Evolutionary conservation across 441 rosid species (phyloP), one percentile per base, ranked within the genome.

Genomic region (Brassica hybrid): DNA sequence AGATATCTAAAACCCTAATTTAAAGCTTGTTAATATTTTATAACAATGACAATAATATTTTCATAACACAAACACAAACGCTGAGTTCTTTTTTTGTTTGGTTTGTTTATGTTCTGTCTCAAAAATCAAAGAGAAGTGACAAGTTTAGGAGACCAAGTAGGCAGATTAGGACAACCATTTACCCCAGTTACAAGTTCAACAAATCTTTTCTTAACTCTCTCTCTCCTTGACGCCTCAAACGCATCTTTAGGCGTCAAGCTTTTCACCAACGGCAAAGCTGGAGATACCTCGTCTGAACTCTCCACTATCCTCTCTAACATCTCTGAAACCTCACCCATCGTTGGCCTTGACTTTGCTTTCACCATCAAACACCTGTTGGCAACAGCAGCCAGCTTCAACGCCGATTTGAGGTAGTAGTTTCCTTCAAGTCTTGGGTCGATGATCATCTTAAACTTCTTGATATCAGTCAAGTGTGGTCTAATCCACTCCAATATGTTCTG

Each of bases 401-500:
- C 89, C 0, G 89, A 87, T 50, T 81, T 87, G 58, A 84, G 74
- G 18, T 62, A 74, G 68, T 79, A 82, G 80, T 88, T 87, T 65
- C 89, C 90, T n/a, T 83, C 86, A 0, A 90, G 89, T 72, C 88
- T 83, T 21, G 84, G 88, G 72, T 90, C 95, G 4, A 90, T 65
- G 60, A 90, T 85, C 79, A 85, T 73, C 16, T 48, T 79, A 80
- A 90, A 90, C 85, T 85, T 90, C 73, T 85, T 87, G 30, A 76
- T 18, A 45, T 87, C 86, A n/a, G 88, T 66, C 14, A 88, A 77
- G 80, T 88, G 87, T 0, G 92, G 88, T 80, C 79, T 87, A 25
- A 90, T 76, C 95, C 95, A 90, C 23, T 90, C 93, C 77, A 90
- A 78, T 66, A 90, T 90, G 38, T 88, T 90, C 32, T 88, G 89